Base-by-base conservation (phyloP, 805 yeast genomes). In the Candida coquimbonensis region DNA sequence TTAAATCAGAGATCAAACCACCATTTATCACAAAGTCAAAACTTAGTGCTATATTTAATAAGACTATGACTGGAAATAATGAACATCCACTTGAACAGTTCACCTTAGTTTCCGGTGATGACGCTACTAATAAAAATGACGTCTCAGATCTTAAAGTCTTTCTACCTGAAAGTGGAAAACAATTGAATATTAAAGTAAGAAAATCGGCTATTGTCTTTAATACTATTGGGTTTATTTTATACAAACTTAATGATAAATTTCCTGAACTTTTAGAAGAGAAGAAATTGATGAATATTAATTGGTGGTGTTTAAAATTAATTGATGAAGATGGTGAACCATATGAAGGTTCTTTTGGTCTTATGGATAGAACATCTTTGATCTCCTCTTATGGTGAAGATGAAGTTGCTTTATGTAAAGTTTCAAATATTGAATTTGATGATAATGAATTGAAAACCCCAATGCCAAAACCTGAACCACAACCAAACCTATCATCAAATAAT, bases 321-420 rank as follows among this genome's bases (percentile, higher is more conserved):
- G 99, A 93, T 61, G 98, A 91, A 42, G 97, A 90, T 60, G 91
- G 91, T 8, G 96, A 95, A 42, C 82, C 86, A 35, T 89, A 87
- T 44, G 99, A 95, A 53, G 83, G 77, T 33, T 87, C 88, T 43
- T 90, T 93, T 68, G 98, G 98, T 2, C 78, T 90, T 1, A 67
- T 93, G 45, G 91, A 84, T 39, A 69, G 97, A 51, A 72, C 77
- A 0, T 70, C 90, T 44, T 55, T 68, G 5, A 68, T 93, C 26
- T 69, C 80, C 3, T 78, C 91, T 0, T 87, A 88, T 61, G 86
- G 88, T 24, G 83, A 81, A 45, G 87, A 81, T 52, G 96, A 88
- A 53, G 76, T 93, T 46, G 96, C 95, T 0, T 60, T 93, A 12
- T 81, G 88, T 43, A 67, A 63, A 50, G 87, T 85, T 2, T 54